A percentile compares a stretch with the other conserved stretches of the same genome.
These are phyloP conservation scores for Gautieria morchelliformis DNA, from an alignment of 768 basidiomycete species.

Conservation along the genomic window DNA sequence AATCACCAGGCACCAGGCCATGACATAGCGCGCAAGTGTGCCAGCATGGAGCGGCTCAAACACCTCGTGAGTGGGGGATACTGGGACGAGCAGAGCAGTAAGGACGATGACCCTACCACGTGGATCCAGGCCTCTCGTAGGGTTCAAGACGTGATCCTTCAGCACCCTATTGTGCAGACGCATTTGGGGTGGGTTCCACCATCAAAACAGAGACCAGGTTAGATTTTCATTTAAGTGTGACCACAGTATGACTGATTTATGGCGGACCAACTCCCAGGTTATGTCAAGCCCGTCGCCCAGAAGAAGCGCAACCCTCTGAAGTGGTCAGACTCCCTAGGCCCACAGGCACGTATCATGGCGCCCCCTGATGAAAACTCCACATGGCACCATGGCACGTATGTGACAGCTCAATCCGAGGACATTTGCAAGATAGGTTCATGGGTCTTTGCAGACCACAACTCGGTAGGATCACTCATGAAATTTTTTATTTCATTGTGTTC, in stretches of 20 bases:
- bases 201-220: not conserved
- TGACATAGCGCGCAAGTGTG: constrained; percentile 12
- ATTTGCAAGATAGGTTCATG: not conserved
- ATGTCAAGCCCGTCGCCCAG: too few relatives aligned
- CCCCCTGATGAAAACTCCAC: not conserved
- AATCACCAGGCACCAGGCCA: constrained; percentile 23
- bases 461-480: not conserved
- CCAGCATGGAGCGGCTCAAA: not conserved
- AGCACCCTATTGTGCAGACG: too few relatives aligned
- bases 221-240: not conserved
- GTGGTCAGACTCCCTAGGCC: not conserved
- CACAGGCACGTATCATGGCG: not conserved
- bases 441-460: not conserved
- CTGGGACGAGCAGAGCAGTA: not conserved
- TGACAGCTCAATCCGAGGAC: not conserved
- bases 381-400: not conserved
- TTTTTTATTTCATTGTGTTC: not conserved
- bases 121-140: not conserved
- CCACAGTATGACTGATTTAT: not conserved
- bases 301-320: not conserved
- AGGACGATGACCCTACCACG: too few relatives aligned
- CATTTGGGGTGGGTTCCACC: not conserved
- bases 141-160: not conserved
- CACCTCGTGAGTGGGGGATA: not conserved
- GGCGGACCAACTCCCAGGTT: not conserved